Conservation (phyloP, 305 asterid species). For the Stenogyne calaminthoides region DNA sequence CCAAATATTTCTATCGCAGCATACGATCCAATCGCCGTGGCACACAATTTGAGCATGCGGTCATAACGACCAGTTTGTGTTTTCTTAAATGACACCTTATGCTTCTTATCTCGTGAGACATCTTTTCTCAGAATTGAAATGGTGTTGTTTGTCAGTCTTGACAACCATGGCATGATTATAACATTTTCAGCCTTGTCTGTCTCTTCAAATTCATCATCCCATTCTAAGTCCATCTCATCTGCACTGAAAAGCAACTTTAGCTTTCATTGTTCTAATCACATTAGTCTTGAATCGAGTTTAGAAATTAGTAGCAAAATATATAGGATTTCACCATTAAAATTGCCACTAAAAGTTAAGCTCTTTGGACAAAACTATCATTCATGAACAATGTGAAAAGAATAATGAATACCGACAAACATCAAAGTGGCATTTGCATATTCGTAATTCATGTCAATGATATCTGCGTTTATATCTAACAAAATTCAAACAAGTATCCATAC, state of each 20-base stretch:
- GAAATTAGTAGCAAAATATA: background rate
- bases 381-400: conserved; percentile 1
- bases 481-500: conserved; percentile 34
- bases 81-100: conserved; percentile 49
- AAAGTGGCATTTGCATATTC: conserved; percentile 26
- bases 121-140: conserved; percentile 53
- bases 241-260: conserved; percentile 35
- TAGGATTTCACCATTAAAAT: background rate
- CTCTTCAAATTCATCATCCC: conserved; percentile 43
- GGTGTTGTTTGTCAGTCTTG: conserved; percentile 29
- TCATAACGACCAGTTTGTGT: conserved; percentile 38
- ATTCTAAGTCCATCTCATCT: conserved; percentile 54
- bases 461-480: conserved; percentile 9
- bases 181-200: conserved; percentile 7
- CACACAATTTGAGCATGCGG: conserved; percentile 52
- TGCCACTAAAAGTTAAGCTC: background rate
- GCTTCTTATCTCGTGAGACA: conserved; percentile 59
- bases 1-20: conserved; percentile 51
- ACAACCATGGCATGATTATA: conserved; percentile 49
- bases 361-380: conserved; percentile 1
- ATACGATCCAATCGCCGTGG: conserved; percentile 59
- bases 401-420: conserved; percentile 20
- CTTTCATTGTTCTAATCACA: conserved; percentile 14
- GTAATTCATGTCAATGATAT: conserved; percentile 7
- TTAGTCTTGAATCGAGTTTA: conserved; percentile 16